Conservation (phyloP, 2,329 filamentous ascomycete species). For the Phyllosticta citrichinensis region DNA sequence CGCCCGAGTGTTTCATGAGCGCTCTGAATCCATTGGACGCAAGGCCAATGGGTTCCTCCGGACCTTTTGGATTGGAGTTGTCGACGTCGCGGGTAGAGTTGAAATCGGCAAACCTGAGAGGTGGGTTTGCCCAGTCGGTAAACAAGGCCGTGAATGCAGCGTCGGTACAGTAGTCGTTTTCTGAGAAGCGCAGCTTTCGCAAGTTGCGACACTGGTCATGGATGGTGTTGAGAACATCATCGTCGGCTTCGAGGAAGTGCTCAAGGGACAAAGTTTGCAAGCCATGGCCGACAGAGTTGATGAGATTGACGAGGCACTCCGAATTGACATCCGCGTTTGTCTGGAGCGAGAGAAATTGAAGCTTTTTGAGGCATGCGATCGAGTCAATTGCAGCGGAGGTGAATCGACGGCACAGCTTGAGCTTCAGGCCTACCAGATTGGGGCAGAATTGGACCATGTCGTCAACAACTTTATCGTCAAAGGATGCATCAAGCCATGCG, state of each 20-base stretch:
- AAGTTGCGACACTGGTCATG: slow-evolving; percentile 59
- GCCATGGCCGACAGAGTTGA: slow-evolving; percentile 51
- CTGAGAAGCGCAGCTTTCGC: slow-evolving; percentile 68
- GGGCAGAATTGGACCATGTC: slow-evolving; percentile 56
- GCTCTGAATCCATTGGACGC: slow-evolving; percentile 67
- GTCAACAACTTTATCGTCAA: slow-evolving; percentile 60
- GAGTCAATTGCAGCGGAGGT: slow-evolving; percentile 54
- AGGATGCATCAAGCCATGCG: slow-evolving; percentile 73
- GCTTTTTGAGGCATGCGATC: slow-evolving; percentile 50
- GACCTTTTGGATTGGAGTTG: slow-evolving; percentile 54
- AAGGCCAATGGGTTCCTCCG: slow-evolving; percentile 54
- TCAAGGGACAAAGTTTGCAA: slow-evolving; percentile 73
- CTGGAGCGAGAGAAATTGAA: slow-evolving; percentile 69
- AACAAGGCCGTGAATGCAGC: slow-evolving; percentile 64
- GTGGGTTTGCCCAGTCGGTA: slow-evolving; percentile 61
- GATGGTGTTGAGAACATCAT: slow-evolving; percentile 60
- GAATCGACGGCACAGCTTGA: slow-evolving; percentile 69
- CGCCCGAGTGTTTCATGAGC: slow-evolving; percentile 74
- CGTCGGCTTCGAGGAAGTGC: slow-evolving; percentile 55
- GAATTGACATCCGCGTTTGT: slow-evolving; percentile 49
- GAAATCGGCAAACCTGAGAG: slow-evolving; percentile 62
- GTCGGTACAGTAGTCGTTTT: slow-evolving; percentile 68
- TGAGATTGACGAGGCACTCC: slow-evolving; percentile 49
- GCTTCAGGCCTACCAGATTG: slow-evolving; percentile 63
- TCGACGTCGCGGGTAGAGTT: slow-evolving; percentile 71